These are phyloP conservation scores for Psilocybe azurescens DNA, from an alignment of 768 basidiomycete genomes.

Conservation along the genomic window DNA sequence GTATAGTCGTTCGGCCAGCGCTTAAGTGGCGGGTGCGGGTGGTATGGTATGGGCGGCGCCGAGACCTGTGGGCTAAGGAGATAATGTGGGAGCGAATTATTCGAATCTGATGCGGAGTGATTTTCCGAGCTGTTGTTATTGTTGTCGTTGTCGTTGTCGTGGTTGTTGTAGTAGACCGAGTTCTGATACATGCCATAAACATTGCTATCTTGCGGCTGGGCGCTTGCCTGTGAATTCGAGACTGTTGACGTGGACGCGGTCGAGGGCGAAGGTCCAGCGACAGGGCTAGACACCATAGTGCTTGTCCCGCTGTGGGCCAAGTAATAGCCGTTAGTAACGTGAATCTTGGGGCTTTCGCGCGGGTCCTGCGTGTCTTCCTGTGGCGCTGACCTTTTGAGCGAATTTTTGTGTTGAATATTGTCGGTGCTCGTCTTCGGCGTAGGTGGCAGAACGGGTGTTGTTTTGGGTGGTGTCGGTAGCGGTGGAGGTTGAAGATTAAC, in stretches of 20 bases:
- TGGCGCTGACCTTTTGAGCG: conserved; percentile 28
- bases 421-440: conserved; percentile 14
- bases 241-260: conserved; percentile 14
- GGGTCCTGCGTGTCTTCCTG: conserved; percentile 26
- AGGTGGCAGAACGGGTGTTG: conserved; percentile 7
- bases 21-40: conserved; percentile 68
- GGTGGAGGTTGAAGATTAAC: conserved; percentile 12
- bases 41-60: conserved; percentile 47
- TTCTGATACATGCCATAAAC: conserved; percentile 25
- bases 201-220: conserved; percentile 23
- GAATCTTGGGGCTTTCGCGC: conserved; percentile 30
- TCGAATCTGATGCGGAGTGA: conserved; percentile 16
- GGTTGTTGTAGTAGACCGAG: conserved; percentile 24
- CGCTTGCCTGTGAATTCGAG: conserved; percentile 18
- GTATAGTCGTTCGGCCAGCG: conserved; percentile 82
- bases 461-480: conserved; percentile 1
- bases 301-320: conserved; percentile 26
- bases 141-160: neutral
- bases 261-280: conserved; percentile 19
- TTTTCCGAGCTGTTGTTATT: conserved; percentile 7
- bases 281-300: conserved; percentile 25
- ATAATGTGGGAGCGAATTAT: conserved; percentile 29
- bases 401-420: conserved; percentile 19
- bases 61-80: conserved; percentile 31
- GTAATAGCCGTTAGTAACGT: conserved; percentile 35